A percentile compares a stretch with the other conserved stretches of the same genome.
Conservation (phyloP, 2,329 filamentous ascomycete species). For the Dendryphion nanum region DNA sequence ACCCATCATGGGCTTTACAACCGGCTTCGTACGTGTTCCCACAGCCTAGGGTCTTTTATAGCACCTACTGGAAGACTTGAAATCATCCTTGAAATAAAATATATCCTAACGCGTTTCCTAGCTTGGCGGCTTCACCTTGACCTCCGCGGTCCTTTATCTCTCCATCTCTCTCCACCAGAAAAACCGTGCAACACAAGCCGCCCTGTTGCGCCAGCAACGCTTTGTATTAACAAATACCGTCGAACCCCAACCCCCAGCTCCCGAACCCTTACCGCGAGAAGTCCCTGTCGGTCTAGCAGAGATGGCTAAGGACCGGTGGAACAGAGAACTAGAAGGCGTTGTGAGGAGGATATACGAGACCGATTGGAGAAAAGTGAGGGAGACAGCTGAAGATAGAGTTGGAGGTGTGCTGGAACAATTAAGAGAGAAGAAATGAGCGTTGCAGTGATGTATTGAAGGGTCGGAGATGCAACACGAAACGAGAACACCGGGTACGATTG, state of each 20-base stretch:
- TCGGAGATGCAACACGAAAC: too few relatives aligned
- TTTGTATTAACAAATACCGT: slow-evolving; percentile 44
- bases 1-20: slow-evolving; percentile 51
- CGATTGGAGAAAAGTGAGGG: slow-evolving; percentile 45
- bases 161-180: slow-evolving; percentile 44
- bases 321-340: slow-evolving; percentile 45
- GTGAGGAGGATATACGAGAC: slow-evolving; percentile 44
- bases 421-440: slow-evolving; percentile 26
- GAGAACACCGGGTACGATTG: too few relatives aligned
- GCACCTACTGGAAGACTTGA: too few relatives aligned
- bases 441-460: neutral
- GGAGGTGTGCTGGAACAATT: slow-evolving; percentile 35
- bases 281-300: slow-evolving; percentile 43
- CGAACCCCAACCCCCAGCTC: slow-evolving; percentile 42
- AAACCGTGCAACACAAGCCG: slow-evolving; percentile 47
- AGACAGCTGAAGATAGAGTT: slow-evolving; percentile 42
- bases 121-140: slow-evolving; percentile 53
- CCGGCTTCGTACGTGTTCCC: slow-evolving; percentile 45
- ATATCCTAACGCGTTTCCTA: too few relatives aligned
- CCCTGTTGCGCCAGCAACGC: slow-evolving; percentile 47
- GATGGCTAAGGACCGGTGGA: slow-evolving; percentile 52
- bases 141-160: slow-evolving; percentile 43
- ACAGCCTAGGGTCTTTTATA: neutral
- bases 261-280: slow-evolving; percentile 39
- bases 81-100: too few relatives aligned